A percentile compares a stretch with the other conserved stretches of the same genome.
Evolutionary conservation across 1,284 basidiomycete species (phyloP).

Genomic region (Wallemia mellicola): DNA sequence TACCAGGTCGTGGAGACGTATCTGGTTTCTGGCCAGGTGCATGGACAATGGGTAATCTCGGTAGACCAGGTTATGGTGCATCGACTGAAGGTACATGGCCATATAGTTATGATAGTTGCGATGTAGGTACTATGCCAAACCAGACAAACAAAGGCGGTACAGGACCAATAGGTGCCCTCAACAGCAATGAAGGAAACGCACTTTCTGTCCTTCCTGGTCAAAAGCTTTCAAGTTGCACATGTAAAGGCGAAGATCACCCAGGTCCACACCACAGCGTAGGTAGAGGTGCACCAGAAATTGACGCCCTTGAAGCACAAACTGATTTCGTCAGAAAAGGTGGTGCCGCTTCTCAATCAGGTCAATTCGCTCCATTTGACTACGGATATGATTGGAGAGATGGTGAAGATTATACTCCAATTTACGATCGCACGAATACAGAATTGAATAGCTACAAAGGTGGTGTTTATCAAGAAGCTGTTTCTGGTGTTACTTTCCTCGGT

Average conservation of each 20-base stretch:
- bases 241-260: conserved; percentile 30
- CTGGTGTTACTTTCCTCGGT: conserved; percentile 7
- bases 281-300: conserved; percentile 32
- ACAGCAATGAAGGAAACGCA: neutral
- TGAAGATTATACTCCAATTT: conserved; percentile 13
- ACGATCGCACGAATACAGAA: conserved; percentile 21
- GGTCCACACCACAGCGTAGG: conserved; percentile 25
- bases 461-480: conserved; percentile 34
- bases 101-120: conserved; percentile 19
- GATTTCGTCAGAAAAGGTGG: conserved; percentile 18
- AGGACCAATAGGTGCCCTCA: conserved; percentile 1
- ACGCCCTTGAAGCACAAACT: conserved; percentile 31
- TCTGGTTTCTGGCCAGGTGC: conserved; percentile 36
- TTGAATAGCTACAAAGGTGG: conserved; percentile 48
- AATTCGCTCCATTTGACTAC: conserved; percentile 49
- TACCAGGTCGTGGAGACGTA: conserved; percentile 38
- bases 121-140: conserved; percentile 25
- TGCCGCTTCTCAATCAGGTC: conserved; percentile 44
- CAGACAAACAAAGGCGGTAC: conserved; percentile 16
- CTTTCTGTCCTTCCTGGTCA: conserved; percentile 20
- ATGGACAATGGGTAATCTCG: conserved; percentile 21
- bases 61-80: conserved; percentile 20
- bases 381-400: conserved; percentile 29
- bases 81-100: conserved; percentile 21
- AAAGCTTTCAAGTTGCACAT: conserved; percentile 22